Percentiles rank a stretch among this genome's conserved stretches.
phyloP scores from a whole-genome alignment of 164 flowering plant genomes.

The Vitis cinerea region DNA sequence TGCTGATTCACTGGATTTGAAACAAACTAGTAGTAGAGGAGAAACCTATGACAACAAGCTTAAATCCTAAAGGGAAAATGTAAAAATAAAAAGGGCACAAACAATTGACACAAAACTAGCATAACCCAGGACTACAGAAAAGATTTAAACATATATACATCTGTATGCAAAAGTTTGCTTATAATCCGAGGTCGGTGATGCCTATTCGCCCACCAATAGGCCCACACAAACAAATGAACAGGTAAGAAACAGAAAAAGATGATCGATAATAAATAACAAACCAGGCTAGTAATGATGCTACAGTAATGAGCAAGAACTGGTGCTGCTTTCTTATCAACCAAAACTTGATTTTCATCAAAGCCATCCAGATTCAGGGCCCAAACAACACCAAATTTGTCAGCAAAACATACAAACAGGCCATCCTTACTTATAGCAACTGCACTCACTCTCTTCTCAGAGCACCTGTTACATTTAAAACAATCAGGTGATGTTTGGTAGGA shows the following conservation, averaged over 20 bases:
- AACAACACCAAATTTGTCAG: constrained; percentile 96
- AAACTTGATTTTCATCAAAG: constrained; percentile 22
- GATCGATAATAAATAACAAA: constrained; percentile 18
- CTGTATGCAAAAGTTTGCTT: background rate
- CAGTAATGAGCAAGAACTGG: constrained; percentile 88
- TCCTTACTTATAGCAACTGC: constrained; percentile 82
- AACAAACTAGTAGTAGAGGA: too few species aligned
- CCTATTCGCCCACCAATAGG: background rate
- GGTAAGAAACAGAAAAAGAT: background rate
- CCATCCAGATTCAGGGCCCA: constrained; percentile 59
- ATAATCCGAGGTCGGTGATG: background rate
- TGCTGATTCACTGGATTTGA: too few species aligned
- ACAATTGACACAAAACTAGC: too few species aligned
- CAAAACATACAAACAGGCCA: constrained; percentile 65
- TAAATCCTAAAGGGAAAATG: too few species aligned
- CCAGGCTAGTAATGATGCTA: constrained; percentile 95
- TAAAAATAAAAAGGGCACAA: too few species aligned
- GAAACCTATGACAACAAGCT: too few species aligned
- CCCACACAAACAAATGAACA: background rate
- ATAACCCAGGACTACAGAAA: too few species aligned
- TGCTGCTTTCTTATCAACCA: constrained; percentile 48
- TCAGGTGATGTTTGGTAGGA: background rate
- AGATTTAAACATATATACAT: too few species aligned
- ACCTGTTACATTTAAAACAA: constrained; percentile 39
- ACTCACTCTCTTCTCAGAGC: constrained; percentile 90